Percentiles rank a stretch among this genome's conserved stretches.
phyloP scores from a whole-genome alignment of 208 protist species.

The Wallacemonas sp. region DNA sequence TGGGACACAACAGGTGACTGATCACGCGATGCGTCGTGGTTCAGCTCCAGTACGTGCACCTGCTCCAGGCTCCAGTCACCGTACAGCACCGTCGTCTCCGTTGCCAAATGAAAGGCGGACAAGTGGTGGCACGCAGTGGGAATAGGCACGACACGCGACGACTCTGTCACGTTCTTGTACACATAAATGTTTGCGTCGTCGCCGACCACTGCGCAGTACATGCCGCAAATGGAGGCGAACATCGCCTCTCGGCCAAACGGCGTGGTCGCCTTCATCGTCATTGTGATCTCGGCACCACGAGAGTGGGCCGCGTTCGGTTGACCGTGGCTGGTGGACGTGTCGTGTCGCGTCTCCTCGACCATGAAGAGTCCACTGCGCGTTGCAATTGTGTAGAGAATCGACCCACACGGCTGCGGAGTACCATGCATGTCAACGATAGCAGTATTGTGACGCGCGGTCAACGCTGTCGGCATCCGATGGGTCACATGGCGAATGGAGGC shows the following conservation, averaged over 20 bases:
- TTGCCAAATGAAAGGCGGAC: conserved; percentile 4
- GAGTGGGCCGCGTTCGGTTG: too few species aligned
- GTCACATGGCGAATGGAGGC: background rate
- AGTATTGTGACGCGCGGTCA: background rate
- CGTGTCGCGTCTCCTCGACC: background rate
- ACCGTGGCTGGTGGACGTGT: too few species aligned
- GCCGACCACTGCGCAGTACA: background rate
- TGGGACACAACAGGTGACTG: conserved; percentile 8
- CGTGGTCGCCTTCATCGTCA: background rate
- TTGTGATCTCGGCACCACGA: too few species aligned
- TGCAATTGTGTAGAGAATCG: background rate
- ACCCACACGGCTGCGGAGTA: background rate
- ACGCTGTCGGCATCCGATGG: background rate
- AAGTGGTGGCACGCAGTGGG: background rate
- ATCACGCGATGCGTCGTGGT: background rate
- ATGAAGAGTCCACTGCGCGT: background rate
- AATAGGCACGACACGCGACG: background rate
- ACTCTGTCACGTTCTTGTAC: background rate
- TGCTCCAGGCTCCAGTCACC: background rate
- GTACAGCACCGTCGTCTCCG: background rate
- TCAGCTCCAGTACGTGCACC: conserved; percentile 10
- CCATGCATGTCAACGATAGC: background rate
- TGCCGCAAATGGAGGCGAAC: conserved; percentile 1
- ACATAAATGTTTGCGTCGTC: background rate
- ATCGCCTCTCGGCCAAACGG: background rate